Base-by-base conservation (phyloP, 2,329 filamentous ascomycete species). In the Penicillium sp. region DNA sequence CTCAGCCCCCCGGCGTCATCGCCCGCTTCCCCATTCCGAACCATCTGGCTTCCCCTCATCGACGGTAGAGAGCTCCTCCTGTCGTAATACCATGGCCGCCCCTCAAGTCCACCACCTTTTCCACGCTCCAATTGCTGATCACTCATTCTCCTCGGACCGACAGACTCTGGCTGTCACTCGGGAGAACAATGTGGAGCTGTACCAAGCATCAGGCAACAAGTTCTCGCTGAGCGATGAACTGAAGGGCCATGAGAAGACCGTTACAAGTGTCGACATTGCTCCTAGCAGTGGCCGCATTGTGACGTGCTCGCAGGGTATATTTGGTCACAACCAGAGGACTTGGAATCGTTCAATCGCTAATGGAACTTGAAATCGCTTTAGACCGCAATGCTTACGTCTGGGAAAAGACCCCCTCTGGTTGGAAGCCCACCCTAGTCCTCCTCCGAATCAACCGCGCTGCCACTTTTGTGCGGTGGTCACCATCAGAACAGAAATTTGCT, bases 41-140 rank as follows among this genome's bases (percentile, higher is more conserved):
- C 25, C 25, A n/a, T 13, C 11, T 27, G 25, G 35, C 43, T 32
- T 44, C 23, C 34, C 36, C 27, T 28, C 30, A 51, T 50, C 80
- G 86, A 78, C 93, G 96, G 93, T 97, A 84, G 93, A 97, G 93
- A 94, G 88, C 80, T 87, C 75, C 87, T 94, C 88, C 87, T 93
- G 88, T 86, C 83, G 76, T 72, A 35, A 7, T 14, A 77, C 37
- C 45, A 97, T 97, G 91, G 76, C 87, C 39, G 68, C 84, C 45
- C 87, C 90, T 51, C 87, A 97, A 77, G 86, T 94, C 43, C 88
- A 97, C 72, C 90, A 97, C 63, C 84, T 98, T 53, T 98, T 98
- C 74, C 89, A 97, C 74, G 82, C 85, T 57, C 89, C 91, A 47
- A 96, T 98, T 63, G 87, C 88, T 54, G 93, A 98, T 75, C 93